Evolutionary conservation across 2,329 filamentous ascomycete genomes (phyloP).

Genomic region (Rutstroemia sp.): DNA sequence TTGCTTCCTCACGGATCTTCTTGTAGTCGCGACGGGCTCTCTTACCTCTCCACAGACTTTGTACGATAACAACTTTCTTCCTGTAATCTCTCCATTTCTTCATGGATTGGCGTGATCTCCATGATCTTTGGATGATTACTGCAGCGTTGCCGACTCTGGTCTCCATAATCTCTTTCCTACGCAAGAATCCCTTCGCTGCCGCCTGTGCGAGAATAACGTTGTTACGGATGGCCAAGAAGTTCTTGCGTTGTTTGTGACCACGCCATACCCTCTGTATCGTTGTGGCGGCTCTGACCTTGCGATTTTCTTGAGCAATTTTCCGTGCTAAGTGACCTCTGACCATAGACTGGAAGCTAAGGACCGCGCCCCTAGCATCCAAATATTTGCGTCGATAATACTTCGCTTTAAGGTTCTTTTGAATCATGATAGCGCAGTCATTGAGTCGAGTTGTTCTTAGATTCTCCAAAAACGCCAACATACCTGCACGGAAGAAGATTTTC

Average conservation of each 20-base stretch:
- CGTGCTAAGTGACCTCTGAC: conserved; percentile 73
- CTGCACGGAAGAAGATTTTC: conserved; percentile 98
- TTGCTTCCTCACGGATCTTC: conserved; percentile 84
- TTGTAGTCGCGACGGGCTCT: conserved; percentile 79
- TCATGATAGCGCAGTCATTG: conserved; percentile 93
- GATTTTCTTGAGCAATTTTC: conserved; percentile 69
- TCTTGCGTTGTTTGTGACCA: conserved; percentile 81
- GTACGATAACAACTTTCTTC: conserved; percentile 79
- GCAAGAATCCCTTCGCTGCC: conserved; percentile 83
- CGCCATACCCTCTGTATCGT: conserved; percentile 95
- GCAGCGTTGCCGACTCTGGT: conserved; percentile 89
- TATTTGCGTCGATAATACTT: conserved; percentile 94
- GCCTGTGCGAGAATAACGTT: conserved; percentile 87
- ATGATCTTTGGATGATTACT: conserved; percentile 80
- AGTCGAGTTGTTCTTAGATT: conserved; percentile 84
- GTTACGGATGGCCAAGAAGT: conserved; percentile 68
- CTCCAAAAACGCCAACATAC: conserved; percentile 97
- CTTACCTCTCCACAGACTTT: conserved; percentile 88
- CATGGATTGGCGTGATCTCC: conserved; percentile 74
- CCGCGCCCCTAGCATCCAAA: conserved; percentile 74
- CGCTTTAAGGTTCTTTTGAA: conserved; percentile 94
- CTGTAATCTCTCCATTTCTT: conserved; percentile 82
- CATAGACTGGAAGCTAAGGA: conserved; percentile 73
- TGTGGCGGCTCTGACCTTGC: conserved; percentile 79
- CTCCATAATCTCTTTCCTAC: conserved; percentile 87